A percentile compares a stretch with the other conserved stretches of the same genome.
phyloP scores from a whole-genome alignment of 805 yeast species.

The Teunomyces barrocoloradensis region DNA sequence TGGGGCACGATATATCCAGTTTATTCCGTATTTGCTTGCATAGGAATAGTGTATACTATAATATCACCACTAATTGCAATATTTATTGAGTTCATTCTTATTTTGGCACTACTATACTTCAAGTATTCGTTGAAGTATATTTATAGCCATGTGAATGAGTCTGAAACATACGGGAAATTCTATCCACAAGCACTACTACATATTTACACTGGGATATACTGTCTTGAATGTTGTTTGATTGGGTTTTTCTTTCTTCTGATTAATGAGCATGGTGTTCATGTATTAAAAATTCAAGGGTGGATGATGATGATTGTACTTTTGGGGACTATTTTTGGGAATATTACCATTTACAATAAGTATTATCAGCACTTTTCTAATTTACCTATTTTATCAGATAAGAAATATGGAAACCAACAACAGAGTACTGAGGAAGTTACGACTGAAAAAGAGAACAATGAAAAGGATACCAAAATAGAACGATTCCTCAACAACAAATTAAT shows the following conservation, averaged over 20 bases:
- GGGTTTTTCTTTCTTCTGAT: constrained; percentile 70
- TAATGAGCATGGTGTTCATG: constrained; percentile 43
- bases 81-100: constrained; percentile 55
- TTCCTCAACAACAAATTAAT: constrained; percentile 24
- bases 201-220: constrained; percentile 76
- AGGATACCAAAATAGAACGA: constrained; percentile 3
- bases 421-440: not conserved
- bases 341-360: constrained; percentile 45
- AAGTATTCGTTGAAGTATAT: constrained; percentile 66
- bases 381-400: constrained; percentile 26
- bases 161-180: constrained; percentile 67
- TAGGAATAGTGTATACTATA: constrained; percentile 74
- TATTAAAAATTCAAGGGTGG: constrained; percentile 48
- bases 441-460: not conserved
- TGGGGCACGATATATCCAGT: constrained; percentile 84
- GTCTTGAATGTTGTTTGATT: constrained; percentile 71
- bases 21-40: constrained; percentile 72
- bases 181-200: constrained; percentile 77
- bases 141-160: constrained; percentile 47
- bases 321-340: constrained; percentile 57
- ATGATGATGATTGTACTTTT: constrained; percentile 51
- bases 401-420: constrained; percentile 1
- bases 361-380: constrained; percentile 25
- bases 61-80: constrained; percentile 76
- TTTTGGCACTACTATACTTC: constrained; percentile 57